These are phyloP conservation scores for Ceratocystis cacaofunesta DNA, from an alignment of 2,329 filamentous ascomycete species.

Conservation along the genomic window DNA sequence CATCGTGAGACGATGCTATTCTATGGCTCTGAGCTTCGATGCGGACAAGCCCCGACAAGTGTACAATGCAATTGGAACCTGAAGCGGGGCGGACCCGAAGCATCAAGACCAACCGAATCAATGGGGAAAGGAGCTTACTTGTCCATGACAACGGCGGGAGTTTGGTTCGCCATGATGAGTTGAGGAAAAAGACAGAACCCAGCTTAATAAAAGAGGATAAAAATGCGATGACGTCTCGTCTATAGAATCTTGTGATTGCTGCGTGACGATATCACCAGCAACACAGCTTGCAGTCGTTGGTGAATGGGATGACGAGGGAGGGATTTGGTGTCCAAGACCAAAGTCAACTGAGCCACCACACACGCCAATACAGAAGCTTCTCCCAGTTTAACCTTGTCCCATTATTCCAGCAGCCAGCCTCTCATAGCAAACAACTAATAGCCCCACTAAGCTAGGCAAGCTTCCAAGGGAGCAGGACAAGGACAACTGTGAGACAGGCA, in stretches of 20 bases:
- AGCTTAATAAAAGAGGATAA: background rate
- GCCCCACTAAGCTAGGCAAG: slow-evolving; percentile 15
- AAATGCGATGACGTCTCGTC: background rate
- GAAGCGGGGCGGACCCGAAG: slow-evolving; percentile 11
- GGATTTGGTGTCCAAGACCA: slow-evolving; percentile 4
- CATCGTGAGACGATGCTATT: background rate
- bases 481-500: background rate
- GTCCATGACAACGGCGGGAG: slow-evolving; percentile 99
- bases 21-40: background rate
- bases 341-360: slow-evolving; percentile 10
- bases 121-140: slow-evolving; percentile 54
- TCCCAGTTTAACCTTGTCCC: slow-evolving; percentile 2
- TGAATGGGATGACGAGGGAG: slow-evolving; percentile 15
- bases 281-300: slow-evolving; percentile 3
- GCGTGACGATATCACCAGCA: background rate
- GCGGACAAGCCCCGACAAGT: background rate
- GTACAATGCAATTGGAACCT: slow-evolving; percentile 4
- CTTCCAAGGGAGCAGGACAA: background rate
- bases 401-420: slow-evolving; percentile 8
- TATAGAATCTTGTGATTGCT: background rate
- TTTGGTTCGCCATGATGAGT: slow-evolving; percentile 77
- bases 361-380: slow-evolving; percentile 1
- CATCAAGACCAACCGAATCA: background rate
- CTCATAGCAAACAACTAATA: slow-evolving; percentile 4
- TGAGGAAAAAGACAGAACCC: slow-evolving; percentile 12